phyloP scores from a whole-genome alignment of 768 basidiomycete species.

The Guyanaporus albipodus region DNA sequence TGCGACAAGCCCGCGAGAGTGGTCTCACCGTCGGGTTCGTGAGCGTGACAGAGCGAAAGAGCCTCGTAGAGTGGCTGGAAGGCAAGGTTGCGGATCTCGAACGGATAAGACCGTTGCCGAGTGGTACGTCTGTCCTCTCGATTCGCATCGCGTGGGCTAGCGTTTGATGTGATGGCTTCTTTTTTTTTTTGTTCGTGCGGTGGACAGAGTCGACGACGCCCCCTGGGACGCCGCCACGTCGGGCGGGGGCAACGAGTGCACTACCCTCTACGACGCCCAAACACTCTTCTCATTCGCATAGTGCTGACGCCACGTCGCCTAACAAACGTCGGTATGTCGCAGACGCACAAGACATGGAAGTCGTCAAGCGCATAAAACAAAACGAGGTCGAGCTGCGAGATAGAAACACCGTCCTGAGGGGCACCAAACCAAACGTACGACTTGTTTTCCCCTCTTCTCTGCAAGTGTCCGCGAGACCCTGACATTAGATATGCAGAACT shows the following conservation, averaged over 20 bases:
- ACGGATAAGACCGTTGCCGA: slow-evolving; percentile 21
- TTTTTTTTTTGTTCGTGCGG: background rate
- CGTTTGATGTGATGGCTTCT: background rate
- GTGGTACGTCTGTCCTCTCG: slow-evolving; percentile 13
- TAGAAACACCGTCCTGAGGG: slow-evolving; percentile 78
- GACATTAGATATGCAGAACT: slow-evolving; percentile 54
- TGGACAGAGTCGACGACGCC: background rate
- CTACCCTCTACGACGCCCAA: slow-evolving; percentile 23
- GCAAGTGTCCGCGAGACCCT: background rate
- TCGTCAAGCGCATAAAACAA: slow-evolving; percentile 77
- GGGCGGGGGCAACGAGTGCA: slow-evolving; percentile 10
- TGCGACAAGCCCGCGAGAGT: slow-evolving; percentile 76
- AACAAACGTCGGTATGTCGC: slow-evolving; percentile 4
- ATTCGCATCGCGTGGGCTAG: background rate
- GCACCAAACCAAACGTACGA: slow-evolving; percentile 79
- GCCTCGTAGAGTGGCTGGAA: slow-evolving; percentile 82
- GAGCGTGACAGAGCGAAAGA: slow-evolving; percentile 82
- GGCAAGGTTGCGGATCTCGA: slow-evolving; percentile 38
- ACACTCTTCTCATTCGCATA: slow-evolving; percentile 17
- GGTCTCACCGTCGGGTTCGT: slow-evolving; percentile 76
- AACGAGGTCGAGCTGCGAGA: slow-evolving; percentile 80
- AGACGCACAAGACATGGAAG: slow-evolving; percentile 72
- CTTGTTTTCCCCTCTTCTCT: background rate
- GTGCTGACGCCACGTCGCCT: slow-evolving; percentile 3
- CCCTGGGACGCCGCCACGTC: slow-evolving; percentile 17